Percentiles rank a stretch among this genome's conserved stretches.
These are phyloP conservation scores for Croton laevigatus DNA, from an alignment of 441 rosid species.

Conservation along the genomic window DNA sequence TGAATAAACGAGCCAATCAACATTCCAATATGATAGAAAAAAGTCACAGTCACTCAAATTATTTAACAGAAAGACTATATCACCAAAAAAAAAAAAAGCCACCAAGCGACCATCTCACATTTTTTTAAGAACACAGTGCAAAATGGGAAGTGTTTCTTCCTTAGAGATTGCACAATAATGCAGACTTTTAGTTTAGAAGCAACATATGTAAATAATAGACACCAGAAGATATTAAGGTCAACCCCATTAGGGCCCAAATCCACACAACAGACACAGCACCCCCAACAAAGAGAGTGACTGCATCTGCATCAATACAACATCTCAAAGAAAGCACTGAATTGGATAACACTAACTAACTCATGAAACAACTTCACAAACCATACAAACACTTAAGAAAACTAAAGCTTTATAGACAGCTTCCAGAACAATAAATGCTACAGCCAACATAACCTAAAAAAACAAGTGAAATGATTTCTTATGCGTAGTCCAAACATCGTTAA, in stretches of 20 bases:
- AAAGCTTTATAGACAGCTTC: background rate
- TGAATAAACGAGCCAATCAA: background rate
- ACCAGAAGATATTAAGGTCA: background rate
- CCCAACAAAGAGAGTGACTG: background rate
- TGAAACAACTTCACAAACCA: background rate
- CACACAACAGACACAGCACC: too few relatives aligned
- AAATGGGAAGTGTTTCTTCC: background rate
- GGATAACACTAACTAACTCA: background rate
- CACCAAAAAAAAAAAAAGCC: background rate
- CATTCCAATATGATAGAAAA: background rate
- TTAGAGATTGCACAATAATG: background rate
- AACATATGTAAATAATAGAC: background rate
- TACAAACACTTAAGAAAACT: background rate
- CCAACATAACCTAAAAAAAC: background rate
- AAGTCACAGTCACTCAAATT: background rate
- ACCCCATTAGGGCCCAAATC: background rate
- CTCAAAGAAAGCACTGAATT: background rate
- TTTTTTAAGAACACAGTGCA: background rate
- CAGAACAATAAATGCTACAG: background rate
- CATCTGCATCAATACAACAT: background rate
- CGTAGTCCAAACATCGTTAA: background rate
- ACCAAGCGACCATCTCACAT: background rate
- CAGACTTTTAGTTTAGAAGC: background rate
- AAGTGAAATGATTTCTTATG: background rate
- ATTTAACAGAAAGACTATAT: background rate